These are phyloP conservation scores for Krasilnikovozyma curviuscula DNA, from an alignment of 768 basidiomycete species.

Conservation along the genomic window DNA sequence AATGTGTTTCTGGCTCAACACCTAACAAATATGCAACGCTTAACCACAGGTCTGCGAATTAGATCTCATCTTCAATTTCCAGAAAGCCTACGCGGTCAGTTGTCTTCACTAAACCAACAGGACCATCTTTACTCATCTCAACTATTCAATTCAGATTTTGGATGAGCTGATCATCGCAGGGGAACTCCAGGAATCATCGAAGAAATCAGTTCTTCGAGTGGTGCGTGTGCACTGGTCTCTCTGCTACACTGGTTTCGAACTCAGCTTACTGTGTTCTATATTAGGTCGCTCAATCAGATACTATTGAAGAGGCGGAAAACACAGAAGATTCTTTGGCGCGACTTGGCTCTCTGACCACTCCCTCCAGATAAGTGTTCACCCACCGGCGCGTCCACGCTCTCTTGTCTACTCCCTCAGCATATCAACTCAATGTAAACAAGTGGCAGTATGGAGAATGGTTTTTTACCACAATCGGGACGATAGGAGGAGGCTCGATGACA, in stretches of 20 bases:
- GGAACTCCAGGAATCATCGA: conserved; percentile 83
- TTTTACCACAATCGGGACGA: too few species aligned
- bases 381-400: neutral
- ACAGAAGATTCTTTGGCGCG: conserved; percentile 29
- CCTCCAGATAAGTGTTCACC: neutral
- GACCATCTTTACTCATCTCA: neutral
- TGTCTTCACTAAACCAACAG: neutral
- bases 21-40: neutral
- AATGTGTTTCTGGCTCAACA: neutral
- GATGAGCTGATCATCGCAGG: conserved; percentile 88
- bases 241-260: neutral
- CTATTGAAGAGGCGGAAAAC: conserved; percentile 29
- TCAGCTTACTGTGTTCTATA: neutral
- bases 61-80: conserved; percentile 94
- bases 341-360: conserved; percentile 16
- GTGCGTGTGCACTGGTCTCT: conserved; percentile 21
- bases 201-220: conserved; percentile 35
- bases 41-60: conserved; percentile 40
- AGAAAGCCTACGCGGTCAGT: conserved; percentile 68
- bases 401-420: too few species aligned
- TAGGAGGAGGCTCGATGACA: too few species aligned
- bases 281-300: conserved; percentile 29
- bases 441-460: too few species aligned
- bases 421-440: too few species aligned
- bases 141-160: conserved; percentile 33